Percentiles rank a stretch among this genome's conserved stretches.
These are phyloP conservation scores for Tylopilus sp. DNA, from an alignment of 768 basidiomycete species.

Conservation along the genomic window DNA sequence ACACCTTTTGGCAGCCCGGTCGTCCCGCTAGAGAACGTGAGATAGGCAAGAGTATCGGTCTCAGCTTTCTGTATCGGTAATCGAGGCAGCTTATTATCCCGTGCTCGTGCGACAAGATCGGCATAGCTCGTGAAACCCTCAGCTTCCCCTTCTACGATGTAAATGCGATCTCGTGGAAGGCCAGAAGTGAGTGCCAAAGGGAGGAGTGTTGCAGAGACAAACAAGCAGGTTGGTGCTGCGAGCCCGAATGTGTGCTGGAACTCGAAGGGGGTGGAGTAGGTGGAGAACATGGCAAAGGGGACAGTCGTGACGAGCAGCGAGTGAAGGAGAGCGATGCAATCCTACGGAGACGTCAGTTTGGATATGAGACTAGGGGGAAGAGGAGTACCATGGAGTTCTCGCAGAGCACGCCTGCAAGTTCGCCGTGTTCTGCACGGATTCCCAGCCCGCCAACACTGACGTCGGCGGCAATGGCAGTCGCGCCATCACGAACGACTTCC, in stretches of 20 bases:
- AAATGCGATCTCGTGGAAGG: slow-evolving; percentile 41
- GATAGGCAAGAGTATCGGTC: slow-evolving; percentile 59
- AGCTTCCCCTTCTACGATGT: slow-evolving; percentile 43
- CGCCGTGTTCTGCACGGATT: slow-evolving; percentile 42
- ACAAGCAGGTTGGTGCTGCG: slow-evolving; percentile 48
- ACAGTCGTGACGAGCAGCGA: slow-evolving; percentile 46
- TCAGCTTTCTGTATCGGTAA: slow-evolving; percentile 43
- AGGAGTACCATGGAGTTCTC: slow-evolving; percentile 59
- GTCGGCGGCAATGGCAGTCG: slow-evolving; percentile 54
- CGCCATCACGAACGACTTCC: slow-evolving; percentile 49
- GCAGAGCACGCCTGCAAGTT: slow-evolving; percentile 68
- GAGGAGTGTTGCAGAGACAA: slow-evolving; percentile 48
- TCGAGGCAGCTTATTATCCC: slow-evolving; percentile 36
- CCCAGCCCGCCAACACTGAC: slow-evolving; percentile 53
- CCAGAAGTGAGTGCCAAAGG: slow-evolving; percentile 38
- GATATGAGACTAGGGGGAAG: neutral
- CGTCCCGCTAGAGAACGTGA: slow-evolving; percentile 77
- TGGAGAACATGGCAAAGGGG: slow-evolving; percentile 53
- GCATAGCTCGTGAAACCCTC: slow-evolving; percentile 42
- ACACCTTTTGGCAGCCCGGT: slow-evolving; percentile 73
- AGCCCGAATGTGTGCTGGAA: slow-evolving; percentile 48
- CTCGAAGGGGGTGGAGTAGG: slow-evolving; percentile 55
- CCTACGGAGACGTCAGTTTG: slow-evolving; percentile 33
- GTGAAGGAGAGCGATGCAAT: slow-evolving; percentile 50
- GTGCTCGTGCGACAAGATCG: slow-evolving; percentile 42